Evolutionary conservation across 2,329 filamentous ascomycete genomes (phyloP).

Genomic region (Neocucurbitaria cava): DNA sequence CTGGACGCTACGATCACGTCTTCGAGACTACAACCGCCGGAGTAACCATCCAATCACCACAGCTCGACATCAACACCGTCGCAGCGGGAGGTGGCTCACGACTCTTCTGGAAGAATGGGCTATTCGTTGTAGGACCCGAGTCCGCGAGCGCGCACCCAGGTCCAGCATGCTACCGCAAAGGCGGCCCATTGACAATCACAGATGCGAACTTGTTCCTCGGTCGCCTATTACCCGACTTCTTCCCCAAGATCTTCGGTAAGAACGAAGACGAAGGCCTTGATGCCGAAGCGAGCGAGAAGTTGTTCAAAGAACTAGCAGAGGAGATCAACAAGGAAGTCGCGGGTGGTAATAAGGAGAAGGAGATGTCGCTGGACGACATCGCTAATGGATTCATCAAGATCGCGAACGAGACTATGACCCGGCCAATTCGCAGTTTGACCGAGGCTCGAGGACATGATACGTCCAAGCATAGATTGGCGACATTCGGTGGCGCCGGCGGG

Average conservation of each 20-base stretch:
- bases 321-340: conserved; percentile 79
- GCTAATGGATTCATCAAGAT: conserved; percentile 90
- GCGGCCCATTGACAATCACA: conserved; percentile 88
- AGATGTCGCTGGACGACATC: conserved; percentile 82
- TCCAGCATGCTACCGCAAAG: conserved; percentile 89
- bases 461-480: conserved; percentile 86
- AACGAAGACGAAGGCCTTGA: conserved; percentile 85
- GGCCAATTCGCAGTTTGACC: conserved; percentile 87
- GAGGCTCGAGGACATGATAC: conserved; percentile 94
- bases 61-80: conserved; percentile 94
- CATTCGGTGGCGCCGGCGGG: conserved; percentile 89
- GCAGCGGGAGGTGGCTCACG: conserved; percentile 86
- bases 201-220: conserved; percentile 90
- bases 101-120: conserved; percentile 85
- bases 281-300: conserved; percentile 73
- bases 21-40: conserved; percentile 94
- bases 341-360: conserved; percentile 61
- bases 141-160: conserved; percentile 89
- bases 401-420: conserved; percentile 89
- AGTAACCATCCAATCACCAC: conserved; percentile 91
- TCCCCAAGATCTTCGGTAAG: conserved; percentile 93
- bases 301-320: conserved; percentile 77
- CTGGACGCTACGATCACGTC: conserved; percentile 88
- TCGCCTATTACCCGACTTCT: conserved; percentile 85
- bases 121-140: conserved; percentile 90